Percentiles rank a stretch among this genome's conserved stretches.
Conservation (phyloP, 768 basidiomycete genomes). For the Calocera viscosa region DNA sequence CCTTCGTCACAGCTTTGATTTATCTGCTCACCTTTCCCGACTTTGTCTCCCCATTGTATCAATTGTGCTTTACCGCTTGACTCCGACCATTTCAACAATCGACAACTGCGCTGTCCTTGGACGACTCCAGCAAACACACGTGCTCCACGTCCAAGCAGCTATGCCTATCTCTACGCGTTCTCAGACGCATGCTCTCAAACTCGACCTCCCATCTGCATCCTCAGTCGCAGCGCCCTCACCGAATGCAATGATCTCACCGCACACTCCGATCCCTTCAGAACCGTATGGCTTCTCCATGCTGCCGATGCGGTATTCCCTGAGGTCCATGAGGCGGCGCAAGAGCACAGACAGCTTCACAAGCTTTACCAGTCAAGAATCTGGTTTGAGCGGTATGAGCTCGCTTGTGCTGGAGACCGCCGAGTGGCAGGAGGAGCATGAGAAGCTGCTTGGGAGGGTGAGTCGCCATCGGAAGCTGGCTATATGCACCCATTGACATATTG, state of each 20-base stretch:
- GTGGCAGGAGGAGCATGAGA: conserved; percentile 4
- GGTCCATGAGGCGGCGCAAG: background rate
- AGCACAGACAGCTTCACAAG: conserved; percentile 5
- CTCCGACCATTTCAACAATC: background rate
- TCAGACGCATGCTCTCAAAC: conserved; percentile 8
- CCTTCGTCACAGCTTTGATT: background rate
- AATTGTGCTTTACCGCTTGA: conserved; percentile 7
- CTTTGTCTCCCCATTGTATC: background rate
- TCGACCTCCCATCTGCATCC: background rate
- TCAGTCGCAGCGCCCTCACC: background rate
- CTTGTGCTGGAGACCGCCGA: background rate
- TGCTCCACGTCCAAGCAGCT: background rate
- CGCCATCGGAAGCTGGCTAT: background rate
- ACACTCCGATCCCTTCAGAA: background rate
- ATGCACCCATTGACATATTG: background rate
- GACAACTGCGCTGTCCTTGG: background rate
- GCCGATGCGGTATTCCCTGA: background rate
- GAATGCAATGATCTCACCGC: background rate
- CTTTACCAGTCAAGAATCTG: conserved; percentile 4
- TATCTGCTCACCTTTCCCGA: background rate
- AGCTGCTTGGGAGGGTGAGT: conserved; percentile 1
- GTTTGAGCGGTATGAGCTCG: background rate
- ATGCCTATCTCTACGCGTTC: conserved; percentile 8
- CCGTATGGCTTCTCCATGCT: background rate
- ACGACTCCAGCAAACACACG: conserved; percentile 7